Evolutionary conservation across 768 basidiomycete species (phyloP).

Genomic region (Paxillus rubicundulus): DNA sequence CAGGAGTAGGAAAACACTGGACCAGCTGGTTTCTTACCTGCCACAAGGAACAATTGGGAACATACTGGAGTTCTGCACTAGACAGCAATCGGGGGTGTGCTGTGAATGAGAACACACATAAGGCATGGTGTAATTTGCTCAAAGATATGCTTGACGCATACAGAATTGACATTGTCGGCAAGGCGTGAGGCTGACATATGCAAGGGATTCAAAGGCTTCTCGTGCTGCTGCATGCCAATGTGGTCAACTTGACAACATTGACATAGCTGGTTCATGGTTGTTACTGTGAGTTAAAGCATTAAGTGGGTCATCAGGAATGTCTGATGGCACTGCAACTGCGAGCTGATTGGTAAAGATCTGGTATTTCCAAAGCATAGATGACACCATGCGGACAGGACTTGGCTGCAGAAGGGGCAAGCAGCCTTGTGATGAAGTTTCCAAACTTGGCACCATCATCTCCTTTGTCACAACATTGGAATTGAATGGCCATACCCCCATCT

Average conservation of each 20-base stretch:
- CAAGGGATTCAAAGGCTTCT: neutral
- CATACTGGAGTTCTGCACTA: no score
- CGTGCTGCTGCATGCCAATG: no score
- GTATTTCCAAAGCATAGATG: neutral
- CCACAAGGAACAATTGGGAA: no score
- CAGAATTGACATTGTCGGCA: neutral
- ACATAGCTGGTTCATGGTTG: neutral
- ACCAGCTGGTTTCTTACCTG: no score
- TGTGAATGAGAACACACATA: no score
- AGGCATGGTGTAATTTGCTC: no score
- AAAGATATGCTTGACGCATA: no score
- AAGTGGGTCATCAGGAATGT: neutral
- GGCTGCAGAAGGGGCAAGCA: conserved; percentile 20
- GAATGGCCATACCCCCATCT: conserved; percentile 40
- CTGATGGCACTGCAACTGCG: neutral
- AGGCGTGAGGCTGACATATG: conserved; percentile 9
- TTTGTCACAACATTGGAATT: conserved; percentile 32
- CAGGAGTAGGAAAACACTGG: no score
- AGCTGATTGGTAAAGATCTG: neutral
- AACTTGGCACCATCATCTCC: conserved; percentile 37
- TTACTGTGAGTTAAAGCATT: neutral
- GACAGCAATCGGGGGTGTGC: no score
- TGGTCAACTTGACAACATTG: neutral
- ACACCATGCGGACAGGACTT: conserved; percentile 4
- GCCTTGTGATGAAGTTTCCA: conserved; percentile 23